Evolutionary conservation across 169 alveolate genomes (phyloP), one percentile per base, ranked within the genome.

Genomic region (Perkinsus marinus): DNA sequence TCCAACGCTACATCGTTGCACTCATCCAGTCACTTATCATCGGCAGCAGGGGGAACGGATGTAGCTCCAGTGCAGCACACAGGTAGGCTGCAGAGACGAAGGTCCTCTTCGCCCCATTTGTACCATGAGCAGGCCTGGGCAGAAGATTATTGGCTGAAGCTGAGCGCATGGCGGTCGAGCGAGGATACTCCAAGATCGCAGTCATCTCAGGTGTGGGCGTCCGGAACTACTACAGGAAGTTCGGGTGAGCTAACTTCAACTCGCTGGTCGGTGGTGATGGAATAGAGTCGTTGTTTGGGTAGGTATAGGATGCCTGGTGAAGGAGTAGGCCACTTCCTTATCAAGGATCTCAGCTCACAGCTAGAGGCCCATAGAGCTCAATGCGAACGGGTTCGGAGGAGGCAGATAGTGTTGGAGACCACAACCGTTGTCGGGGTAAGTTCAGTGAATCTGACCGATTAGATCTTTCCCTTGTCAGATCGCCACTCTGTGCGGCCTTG

Each of bases 141-240:
- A 89, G 91, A 39, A 69, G 93, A 26, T 69, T 95, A 34, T 90
- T 94, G 93, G 92, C 91, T 10, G 91, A 93, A 19, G 94, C 95
- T 22, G 95, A 91, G 94, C 92, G 90, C 39, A 90, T 94, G 19
- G 94, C 95, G 19, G 92, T 68, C n/a, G 91, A 92, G 16, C 98
- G 97, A 93, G 98, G 98, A 9, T 95, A 95, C 92, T 93, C 92
- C 91, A 96, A 96, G 93, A 96, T 98, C 94, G 99, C 99, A 38
- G 99, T 99, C 89, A 99, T 99, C 47, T 98, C 99, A 26, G 99
- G 99, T 39, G 98, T 99, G 22, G 99, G 99, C 43, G 98, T 99
- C n/a, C 96, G 99, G 90, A 99, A 98, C 93, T 99, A 99, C 95
- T 99, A 99, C 95, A 97, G 98, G 68, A 98, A 98, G 92, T 95